These are phyloP conservation scores for Eleusine indica DNA, from an alignment of 176 grass and related monocot species.

Conservation along the genomic window DNA sequence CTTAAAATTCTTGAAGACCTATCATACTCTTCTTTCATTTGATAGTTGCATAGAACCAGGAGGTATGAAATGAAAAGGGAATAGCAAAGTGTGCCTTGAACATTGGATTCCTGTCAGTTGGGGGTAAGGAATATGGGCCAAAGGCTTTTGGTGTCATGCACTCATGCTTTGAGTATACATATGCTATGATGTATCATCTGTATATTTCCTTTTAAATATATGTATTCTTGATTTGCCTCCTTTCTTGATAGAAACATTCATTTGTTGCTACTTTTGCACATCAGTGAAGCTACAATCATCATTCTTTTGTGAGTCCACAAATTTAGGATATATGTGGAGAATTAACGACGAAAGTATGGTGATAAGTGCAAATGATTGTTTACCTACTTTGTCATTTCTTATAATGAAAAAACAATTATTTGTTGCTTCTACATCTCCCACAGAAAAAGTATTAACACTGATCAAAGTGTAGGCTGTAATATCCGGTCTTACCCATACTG, in stretches of 20 bases:
- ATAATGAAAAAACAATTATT: background rate
- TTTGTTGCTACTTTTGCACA: conserved; percentile 17
- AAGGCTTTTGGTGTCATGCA: conserved; percentile 24
- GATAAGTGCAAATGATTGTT: background rate
- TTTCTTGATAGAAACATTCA: background rate
- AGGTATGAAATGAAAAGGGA: conserved; percentile 12
- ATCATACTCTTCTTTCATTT: conserved; percentile 6
- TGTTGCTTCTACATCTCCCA: background rate
- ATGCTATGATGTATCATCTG: background rate
- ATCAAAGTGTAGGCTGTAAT: background rate
- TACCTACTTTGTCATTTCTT: background rate
- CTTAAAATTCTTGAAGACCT: conserved; percentile 11
- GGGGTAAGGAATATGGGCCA: conserved; percentile 21
- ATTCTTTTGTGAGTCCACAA: conserved; percentile 1
- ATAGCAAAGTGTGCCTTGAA: conserved; percentile 27
- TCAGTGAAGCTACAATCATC: conserved; percentile 12
- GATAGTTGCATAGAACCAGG: conserved; percentile 18
- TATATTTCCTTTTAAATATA: conserved; percentile 1
- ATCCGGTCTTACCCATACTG: background rate
- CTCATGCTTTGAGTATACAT: conserved; percentile 23
- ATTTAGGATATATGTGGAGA: background rate
- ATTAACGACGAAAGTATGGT: background rate
- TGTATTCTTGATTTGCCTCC: conserved; percentile 12
- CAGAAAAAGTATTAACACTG: background rate
- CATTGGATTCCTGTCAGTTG: conserved; percentile 39